Base-by-base conservation (phyloP, 768 basidiomycete species). In the Serendipita indica region DNA sequence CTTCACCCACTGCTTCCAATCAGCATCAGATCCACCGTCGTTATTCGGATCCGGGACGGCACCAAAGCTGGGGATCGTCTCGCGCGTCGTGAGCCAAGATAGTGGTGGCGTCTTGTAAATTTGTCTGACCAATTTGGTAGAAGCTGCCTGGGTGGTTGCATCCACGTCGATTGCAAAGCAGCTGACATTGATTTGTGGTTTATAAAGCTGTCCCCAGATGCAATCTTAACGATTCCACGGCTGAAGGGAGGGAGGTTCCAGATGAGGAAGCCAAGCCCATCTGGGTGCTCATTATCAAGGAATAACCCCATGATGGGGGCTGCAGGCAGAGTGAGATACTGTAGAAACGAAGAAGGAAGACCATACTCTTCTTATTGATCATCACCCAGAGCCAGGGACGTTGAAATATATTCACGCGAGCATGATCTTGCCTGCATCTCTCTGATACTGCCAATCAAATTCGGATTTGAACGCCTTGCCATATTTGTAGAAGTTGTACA, bases 191-290 rank as follows among this genome's bases (percentile, higher is more conserved):
- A 79, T 71, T 5, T 68, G 60, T 2, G 80, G 80, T 60, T 74
- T 67, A 66, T 68, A 68, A 77, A 79, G 0, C 79, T 75, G 61
- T 79, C 66, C 5, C 68, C 70, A 33, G 72, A 75, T 1, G 45
- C 73, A 63, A 79, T 75, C 52, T 68, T 69, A 27, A 79, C 75
- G n/a, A 63, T 72, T 4, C 79, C 79, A 27, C 79, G 68, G 65
- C 75, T 75, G 68, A 79, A 80, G 1, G 79, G 79, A 2, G 80
- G 71, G 16, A 81, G 71, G 57, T 73, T 72, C 79, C 79, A 81
- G 67, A 74, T 71, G 59, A 72, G 69, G 54, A 80, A 72, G 1
- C 78, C 78, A 14, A 79, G 12, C 14, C 12, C 25, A 20, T 46
- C 25, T 22, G 45, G 45, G 27, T 46, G 22, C 12, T 22, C 45